These are phyloP conservation scores for Cutaneotrichosporon spelunceum DNA, from an alignment of 1,284 basidiomycete genomes.

Conservation along the genomic window DNA sequence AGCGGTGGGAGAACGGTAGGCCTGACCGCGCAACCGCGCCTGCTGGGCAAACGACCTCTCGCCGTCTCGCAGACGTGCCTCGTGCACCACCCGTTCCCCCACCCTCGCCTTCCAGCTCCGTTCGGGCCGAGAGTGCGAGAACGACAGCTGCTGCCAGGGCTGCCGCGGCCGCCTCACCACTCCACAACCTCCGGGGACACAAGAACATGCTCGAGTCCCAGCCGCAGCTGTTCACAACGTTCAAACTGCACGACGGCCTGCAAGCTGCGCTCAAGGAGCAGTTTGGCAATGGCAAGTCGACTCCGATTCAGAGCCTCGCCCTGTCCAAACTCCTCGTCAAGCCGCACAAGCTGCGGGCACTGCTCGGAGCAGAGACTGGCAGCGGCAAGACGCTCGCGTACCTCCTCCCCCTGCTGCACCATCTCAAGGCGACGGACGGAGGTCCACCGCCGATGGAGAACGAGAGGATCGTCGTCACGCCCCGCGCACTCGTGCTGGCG, in stretches of 20 bases:
- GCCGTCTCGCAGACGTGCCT: slow-evolving; percentile 7
- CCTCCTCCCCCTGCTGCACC: slow-evolving; percentile 73
- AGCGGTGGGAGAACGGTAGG: neutral
- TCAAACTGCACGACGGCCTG: slow-evolving; percentile 60
- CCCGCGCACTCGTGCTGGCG: slow-evolving; percentile 72
- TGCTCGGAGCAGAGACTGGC: slow-evolving; percentile 81
- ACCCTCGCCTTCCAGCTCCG: no score
- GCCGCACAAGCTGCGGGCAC: slow-evolving; percentile 46
- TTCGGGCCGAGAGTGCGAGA: no score
- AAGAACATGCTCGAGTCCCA: slow-evolving; percentile 18
- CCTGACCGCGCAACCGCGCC: neutral
- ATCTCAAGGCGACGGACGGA: slow-evolving; percentile 60
- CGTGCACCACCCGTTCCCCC: neutral
- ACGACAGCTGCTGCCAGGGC: neutral
- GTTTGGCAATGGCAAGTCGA: slow-evolving; percentile 56
- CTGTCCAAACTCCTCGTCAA: slow-evolving; percentile 59
- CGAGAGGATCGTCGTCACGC: slow-evolving; percentile 39
- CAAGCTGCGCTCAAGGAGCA: slow-evolving; percentile 58
- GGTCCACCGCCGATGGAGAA: neutral
- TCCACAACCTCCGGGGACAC: neutral
- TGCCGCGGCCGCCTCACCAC: neutral
- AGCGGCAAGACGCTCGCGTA: slow-evolving; percentile 89
- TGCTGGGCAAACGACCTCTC: slow-evolving; percentile 4
- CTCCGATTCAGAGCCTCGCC: slow-evolving; percentile 70
- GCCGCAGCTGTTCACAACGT: slow-evolving; percentile 29